Evolutionary conservation across 1,284 basidiomycete species (phyloP).

Genomic region (Neotropicomus parvogracilis): DNA sequence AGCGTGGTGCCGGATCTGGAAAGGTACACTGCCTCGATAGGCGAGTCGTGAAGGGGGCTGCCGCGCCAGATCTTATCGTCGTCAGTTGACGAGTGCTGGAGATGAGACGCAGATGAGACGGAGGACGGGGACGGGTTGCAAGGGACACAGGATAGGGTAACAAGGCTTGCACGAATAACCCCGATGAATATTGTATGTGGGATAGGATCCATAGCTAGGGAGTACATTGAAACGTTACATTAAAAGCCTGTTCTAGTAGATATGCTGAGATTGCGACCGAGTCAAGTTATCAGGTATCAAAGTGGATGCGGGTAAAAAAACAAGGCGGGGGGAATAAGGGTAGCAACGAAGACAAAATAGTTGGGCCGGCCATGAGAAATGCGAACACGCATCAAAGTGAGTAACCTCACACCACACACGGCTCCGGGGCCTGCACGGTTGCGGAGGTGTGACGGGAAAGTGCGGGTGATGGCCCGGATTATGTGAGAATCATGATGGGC

Average conservation of each 20-base stretch:
- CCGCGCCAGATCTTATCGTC: too few relatives aligned
- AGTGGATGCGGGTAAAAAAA: conserved; percentile 15
- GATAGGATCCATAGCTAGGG: conserved; percentile 20
- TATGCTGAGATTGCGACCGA: conserved; percentile 21
- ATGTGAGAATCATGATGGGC: conserved; percentile 5
- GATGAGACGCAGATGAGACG: background rate
- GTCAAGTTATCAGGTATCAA: conserved; percentile 24
- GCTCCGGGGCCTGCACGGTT: conserved; percentile 6
- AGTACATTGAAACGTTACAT: conserved; percentile 29
- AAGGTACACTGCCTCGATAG: background rate
- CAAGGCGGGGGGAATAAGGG: conserved; percentile 2
- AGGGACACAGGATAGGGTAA: background rate
- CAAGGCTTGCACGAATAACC: conserved; percentile 15
- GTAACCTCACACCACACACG: background rate
- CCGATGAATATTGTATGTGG: conserved; percentile 15
- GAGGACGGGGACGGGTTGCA: background rate
- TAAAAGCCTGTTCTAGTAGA: conserved; percentile 27
- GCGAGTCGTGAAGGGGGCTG: background rate
- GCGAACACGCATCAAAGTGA: conserved; percentile 4
- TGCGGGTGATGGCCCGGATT: conserved; percentile 2
- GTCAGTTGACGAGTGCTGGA: background rate
- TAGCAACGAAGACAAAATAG: background rate
- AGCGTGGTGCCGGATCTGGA: background rate
- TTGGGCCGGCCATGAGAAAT: conserved; percentile 23
- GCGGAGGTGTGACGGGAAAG: conserved; percentile 4